Percentiles rank a stretch among this genome's conserved stretches.
phyloP scores from a whole-genome alignment of 805 yeast genomes.

The Ogataea paraovalis region DNA sequence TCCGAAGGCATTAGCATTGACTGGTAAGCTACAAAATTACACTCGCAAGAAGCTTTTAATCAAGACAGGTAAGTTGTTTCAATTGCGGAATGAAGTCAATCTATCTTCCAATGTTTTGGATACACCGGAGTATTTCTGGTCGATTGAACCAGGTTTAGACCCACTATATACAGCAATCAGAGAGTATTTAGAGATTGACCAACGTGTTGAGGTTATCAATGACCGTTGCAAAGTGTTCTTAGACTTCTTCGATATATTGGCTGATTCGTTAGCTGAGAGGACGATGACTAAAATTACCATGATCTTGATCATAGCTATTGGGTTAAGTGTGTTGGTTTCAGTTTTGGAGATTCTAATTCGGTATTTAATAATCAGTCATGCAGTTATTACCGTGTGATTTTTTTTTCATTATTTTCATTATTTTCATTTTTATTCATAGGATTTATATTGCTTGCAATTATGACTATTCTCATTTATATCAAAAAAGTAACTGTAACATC shows the following conservation, averaged over 20 bases:
- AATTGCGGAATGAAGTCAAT: conserved; percentile 89
- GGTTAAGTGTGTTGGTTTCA: conserved; percentile 73
- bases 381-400: neutral
- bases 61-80: conserved; percentile 87
- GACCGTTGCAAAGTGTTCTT: conserved; percentile 91
- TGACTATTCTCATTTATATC: neutral
- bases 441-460: neutral
- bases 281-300: conserved; percentile 89
- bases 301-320: conserved; percentile 81
- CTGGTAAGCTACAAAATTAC: conserved; percentile 77
- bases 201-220: conserved; percentile 87
- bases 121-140: conserved; percentile 97
- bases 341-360: conserved; percentile 64
- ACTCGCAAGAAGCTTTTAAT: conserved; percentile 79
- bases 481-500: too few species aligned
- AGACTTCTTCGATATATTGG: conserved; percentile 88
- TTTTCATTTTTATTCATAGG: too few species aligned
- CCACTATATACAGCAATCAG: conserved; percentile 87
- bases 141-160: conserved; percentile 88
- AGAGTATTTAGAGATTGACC: conserved; percentile 92
- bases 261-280: conserved; percentile 90
- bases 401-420: neutral
- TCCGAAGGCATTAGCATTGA: conserved; percentile 85
- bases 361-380: conserved; percentile 39
- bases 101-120: conserved; percentile 86